phyloP scores from a whole-genome alignment of 108 stramenopile species.

The Skeletonema menzelii region DNA sequence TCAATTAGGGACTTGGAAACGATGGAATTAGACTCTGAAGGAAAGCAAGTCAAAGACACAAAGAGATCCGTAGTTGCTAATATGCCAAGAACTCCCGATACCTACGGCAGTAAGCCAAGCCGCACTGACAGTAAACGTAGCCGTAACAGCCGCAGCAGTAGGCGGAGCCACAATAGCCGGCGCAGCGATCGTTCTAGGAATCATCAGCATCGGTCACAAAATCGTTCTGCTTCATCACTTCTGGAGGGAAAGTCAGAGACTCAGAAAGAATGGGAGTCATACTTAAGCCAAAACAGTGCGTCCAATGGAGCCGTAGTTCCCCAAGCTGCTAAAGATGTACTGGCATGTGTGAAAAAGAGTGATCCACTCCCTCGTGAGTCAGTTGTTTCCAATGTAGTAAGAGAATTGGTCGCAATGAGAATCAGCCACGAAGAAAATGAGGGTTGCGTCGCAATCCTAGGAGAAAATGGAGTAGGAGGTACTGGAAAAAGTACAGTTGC shows the following conservation, averaged over 20 bases:
- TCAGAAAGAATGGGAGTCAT: neutral
- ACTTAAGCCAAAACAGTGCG: neutral
- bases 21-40: neutral
- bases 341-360: neutral
- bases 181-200: neutral
- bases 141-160: neutral
- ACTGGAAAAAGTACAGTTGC: constrained; percentile 75
- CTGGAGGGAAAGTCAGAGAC: neutral
- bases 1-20: neutral
- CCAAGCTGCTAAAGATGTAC: neutral
- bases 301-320: neutral
- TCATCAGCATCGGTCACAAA: neutral
- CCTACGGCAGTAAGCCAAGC: neutral
- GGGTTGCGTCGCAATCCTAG: neutral
- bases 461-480: neutral
- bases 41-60: neutral
- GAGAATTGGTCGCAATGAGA: constrained; percentile 5
- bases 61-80: neutral
- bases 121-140: neutral
- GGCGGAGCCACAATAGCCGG: neutral
- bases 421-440: neutral
- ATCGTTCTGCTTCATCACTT: neutral
- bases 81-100: neutral
- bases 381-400: constrained; percentile 10
- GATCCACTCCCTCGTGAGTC: constrained; percentile 28